Evolutionary conservation across 2,329 filamentous ascomycete genomes (phyloP).

Genomic region (Sarocladiaceae sp.): DNA sequence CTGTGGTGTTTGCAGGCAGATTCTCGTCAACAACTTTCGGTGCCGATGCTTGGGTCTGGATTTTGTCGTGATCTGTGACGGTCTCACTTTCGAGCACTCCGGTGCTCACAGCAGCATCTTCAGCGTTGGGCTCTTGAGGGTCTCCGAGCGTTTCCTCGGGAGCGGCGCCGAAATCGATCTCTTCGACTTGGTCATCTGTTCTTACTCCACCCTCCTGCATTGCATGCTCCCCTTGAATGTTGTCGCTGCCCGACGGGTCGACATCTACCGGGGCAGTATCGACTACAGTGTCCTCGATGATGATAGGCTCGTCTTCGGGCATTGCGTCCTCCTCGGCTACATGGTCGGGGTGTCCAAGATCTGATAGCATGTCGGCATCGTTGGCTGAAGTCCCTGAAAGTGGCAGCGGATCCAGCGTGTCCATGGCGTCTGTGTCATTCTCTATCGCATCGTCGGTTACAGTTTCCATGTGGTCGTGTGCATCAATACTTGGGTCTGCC

Average conservation of each 20-base stretch:
- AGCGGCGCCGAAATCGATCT: slow-evolving; percentile 21
- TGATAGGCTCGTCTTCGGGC: slow-evolving; percentile 8
- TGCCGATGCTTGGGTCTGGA: too few relatives aligned
- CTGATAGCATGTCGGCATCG: slow-evolving; percentile 11
- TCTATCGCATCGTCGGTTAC: slow-evolving; percentile 15
- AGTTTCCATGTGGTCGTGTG: slow-evolving; percentile 21
- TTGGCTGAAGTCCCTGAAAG: background rate
- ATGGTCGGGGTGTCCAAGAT: slow-evolving; percentile 8
- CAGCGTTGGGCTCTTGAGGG: background rate
- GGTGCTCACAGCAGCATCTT: background rate
- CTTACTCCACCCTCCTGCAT: background rate
- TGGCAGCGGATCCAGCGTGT: slow-evolving; percentile 9
- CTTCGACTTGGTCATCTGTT: slow-evolving; percentile 21
- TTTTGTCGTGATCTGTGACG: too few relatives aligned
- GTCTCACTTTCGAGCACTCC: too few relatives aligned
- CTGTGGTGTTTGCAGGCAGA: too few relatives aligned
- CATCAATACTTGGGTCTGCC: slow-evolving; percentile 26
- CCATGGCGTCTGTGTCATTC: slow-evolving; percentile 13
- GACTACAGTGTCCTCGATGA: background rate
- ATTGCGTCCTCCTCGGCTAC: slow-evolving; percentile 6
- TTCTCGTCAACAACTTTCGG: too few relatives aligned
- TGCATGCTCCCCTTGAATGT: background rate
- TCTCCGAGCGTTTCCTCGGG: background rate
- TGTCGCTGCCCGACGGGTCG: background rate
- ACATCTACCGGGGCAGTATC: background rate